These are phyloP conservation scores for Olyra latifolia DNA, from an alignment of 176 grass and related monocot species.

Conservation along the genomic window DNA sequence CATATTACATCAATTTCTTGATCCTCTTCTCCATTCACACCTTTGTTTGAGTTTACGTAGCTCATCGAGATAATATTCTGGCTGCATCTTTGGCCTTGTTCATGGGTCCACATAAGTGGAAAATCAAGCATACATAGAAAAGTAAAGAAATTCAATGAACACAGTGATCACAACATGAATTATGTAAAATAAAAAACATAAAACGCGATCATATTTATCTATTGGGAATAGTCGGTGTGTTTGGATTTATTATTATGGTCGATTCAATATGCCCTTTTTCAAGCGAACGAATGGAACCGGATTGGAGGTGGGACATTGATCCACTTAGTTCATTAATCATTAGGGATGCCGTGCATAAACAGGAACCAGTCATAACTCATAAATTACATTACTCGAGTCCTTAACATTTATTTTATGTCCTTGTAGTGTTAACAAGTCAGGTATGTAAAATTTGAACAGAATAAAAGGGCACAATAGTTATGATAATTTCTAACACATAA, in stretches of 20 bases:
- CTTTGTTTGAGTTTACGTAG: conserved; percentile 75
- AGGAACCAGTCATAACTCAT: not conserved
- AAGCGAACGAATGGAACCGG: not conserved
- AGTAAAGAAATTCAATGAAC: conserved; percentile 7
- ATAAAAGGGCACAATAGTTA: not conserved
- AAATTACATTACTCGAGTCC: not conserved
- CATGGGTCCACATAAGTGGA: conserved; percentile 37
- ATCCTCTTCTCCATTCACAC: conserved; percentile 28
- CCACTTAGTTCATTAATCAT: not conserved
- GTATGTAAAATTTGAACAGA: conserved; percentile 9
- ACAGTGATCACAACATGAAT: not conserved
- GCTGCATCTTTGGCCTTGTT: conserved; percentile 58
- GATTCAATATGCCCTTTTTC: not conserved
- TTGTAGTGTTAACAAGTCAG: conserved; percentile 8
- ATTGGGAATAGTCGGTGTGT: not conserved
- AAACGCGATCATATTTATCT: not conserved
- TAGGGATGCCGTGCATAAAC: not conserved
- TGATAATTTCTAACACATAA: not conserved
- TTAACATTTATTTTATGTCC: not conserved
- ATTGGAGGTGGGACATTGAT: not conserved
- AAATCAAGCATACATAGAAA: conserved; percentile 20
- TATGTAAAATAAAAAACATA: conserved; percentile 7
- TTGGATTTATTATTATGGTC: not conserved
- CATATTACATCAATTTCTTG: conserved; percentile 63
- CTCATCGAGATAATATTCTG: conserved; percentile 78